Conservation (phyloP, 225 moss, liverwort and hornwort species). For the Physcomitrellopsis africana region DNA sequence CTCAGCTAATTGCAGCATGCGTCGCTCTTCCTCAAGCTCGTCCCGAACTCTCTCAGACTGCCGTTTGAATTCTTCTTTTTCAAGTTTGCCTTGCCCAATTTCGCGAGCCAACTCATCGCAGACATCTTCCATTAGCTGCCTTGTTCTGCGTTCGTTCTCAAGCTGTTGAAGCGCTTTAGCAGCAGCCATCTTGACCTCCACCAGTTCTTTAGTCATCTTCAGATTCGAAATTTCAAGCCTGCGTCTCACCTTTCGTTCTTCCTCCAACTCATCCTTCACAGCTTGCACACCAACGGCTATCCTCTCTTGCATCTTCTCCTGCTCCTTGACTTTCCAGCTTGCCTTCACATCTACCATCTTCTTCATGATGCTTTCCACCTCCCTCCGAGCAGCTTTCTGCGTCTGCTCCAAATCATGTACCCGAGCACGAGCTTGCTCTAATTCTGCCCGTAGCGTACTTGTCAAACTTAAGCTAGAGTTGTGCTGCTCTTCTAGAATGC, state of each 20-base stretch:
- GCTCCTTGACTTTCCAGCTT: constrained; percentile 77
- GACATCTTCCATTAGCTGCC: constrained; percentile 95
- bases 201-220: constrained; percentile 86
- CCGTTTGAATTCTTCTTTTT: constrained; percentile 84
- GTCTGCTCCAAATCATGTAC: constrained; percentile 83
- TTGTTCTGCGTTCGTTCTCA: constrained; percentile 84
- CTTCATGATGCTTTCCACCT: constrained; percentile 73
- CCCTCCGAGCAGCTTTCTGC: constrained; percentile 69
- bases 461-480: constrained; percentile 52
- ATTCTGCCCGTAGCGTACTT: constrained; percentile 59
- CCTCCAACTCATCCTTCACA: constrained; percentile 80
- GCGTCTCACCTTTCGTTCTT: constrained; percentile 83
- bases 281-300: constrained; percentile 59
- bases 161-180: constrained; percentile 89
- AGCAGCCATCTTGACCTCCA: constrained; percentile 84
- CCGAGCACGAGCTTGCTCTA: constrained; percentile 70
- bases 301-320: constrained; percentile 82
- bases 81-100: constrained; percentile 94
- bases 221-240: constrained; percentile 78
- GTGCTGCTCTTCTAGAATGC: constrained; percentile 73
- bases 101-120: constrained; percentile 96
- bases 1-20: constrained; percentile 94
- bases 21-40: constrained; percentile 96
- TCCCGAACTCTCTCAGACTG: constrained; percentile 83
- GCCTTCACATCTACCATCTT: constrained; percentile 72